These are phyloP conservation scores for Bodo saltans DNA, from an alignment of 78 protist species.

Conservation along the genomic window DNA sequence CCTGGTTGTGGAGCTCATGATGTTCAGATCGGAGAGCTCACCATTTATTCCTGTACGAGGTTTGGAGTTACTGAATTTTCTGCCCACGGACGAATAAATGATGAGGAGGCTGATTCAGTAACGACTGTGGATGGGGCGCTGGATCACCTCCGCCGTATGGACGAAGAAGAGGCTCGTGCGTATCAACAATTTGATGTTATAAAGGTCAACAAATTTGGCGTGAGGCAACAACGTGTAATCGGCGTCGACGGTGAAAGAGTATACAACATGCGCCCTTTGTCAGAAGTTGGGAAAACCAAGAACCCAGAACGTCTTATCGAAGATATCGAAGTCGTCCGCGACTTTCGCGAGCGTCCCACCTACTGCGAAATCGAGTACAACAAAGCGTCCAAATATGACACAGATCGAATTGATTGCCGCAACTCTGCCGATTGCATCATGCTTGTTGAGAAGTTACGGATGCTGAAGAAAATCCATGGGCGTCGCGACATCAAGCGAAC, in stretches of 20 bases:
- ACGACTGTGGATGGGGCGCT: too few relatives aligned
- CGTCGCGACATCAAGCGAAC: too few relatives aligned
- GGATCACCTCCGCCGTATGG: too few relatives aligned
- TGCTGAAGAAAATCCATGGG: too few relatives aligned
- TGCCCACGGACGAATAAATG: too few relatives aligned
- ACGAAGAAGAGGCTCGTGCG: slow-evolving; percentile 22
- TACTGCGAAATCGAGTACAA: slow-evolving; percentile 16
- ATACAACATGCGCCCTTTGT: slow-evolving; percentile 19
- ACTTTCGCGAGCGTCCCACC: neutral
- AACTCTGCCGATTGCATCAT: too few relatives aligned
- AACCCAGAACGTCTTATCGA: slow-evolving; percentile 10
- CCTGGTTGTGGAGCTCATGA: too few relatives aligned
- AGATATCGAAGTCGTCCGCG: slow-evolving; percentile 11
- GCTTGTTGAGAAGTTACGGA: too few relatives aligned
- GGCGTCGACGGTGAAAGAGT: slow-evolving; percentile 36
- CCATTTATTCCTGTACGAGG: too few relatives aligned
- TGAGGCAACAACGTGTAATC: slow-evolving; percentile 12
- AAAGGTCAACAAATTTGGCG: slow-evolving; percentile 34
- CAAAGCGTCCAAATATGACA: neutral
- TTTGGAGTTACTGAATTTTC: too few relatives aligned
- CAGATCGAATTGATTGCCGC: slow-evolving; percentile 26
- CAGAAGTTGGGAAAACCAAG: slow-evolving; percentile 8
- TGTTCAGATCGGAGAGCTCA: too few relatives aligned
- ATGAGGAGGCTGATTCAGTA: too few relatives aligned
- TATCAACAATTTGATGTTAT: slow-evolving; percentile 20